Percentiles rank a stretch among this genome's conserved stretches.
phyloP scores from a whole-genome alignment of 441 rosid genomes.

The Pelargonium cotyledonis region DNA sequence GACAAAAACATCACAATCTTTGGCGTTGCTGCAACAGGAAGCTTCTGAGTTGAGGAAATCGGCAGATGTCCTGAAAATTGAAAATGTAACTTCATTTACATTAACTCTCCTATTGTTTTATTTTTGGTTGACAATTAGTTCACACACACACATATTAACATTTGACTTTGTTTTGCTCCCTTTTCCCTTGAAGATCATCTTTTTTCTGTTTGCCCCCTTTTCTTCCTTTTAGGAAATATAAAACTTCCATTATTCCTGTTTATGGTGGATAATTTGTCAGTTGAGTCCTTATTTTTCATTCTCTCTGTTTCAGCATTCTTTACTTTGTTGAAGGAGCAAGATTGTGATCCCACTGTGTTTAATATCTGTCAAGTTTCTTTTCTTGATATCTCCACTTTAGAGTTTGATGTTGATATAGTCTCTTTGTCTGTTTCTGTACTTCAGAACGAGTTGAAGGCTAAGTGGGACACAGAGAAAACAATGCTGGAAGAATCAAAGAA shows the following conservation, averaged over 20 bases:
- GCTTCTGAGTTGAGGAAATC: constrained; percentile 61
- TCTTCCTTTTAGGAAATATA: too few relatives aligned
- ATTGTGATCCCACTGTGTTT: too few relatives aligned
- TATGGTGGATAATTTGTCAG: too few relatives aligned
- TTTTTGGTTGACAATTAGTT: neutral
- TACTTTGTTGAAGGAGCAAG: too few relatives aligned
- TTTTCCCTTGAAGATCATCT: too few relatives aligned
- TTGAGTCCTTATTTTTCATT: too few relatives aligned
- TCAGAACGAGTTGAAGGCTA: constrained; percentile 63
- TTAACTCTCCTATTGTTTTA: neutral
- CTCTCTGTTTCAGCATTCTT: too few relatives aligned
- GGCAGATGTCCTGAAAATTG: constrained; percentile 48
- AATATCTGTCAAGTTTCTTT: too few relatives aligned
- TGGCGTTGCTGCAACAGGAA: constrained; percentile 67
- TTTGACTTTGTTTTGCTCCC: neutral
- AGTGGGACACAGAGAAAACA: constrained; percentile 61
- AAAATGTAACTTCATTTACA: constrained; percentile 48
- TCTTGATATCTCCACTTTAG: neutral
- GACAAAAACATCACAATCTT: constrained; percentile 74
- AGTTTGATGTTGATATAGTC: neutral
- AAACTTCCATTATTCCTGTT: too few relatives aligned
- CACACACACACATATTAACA: neutral
- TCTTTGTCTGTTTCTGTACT: constrained; percentile 17
- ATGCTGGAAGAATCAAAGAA: constrained; percentile 54
- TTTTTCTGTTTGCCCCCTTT: too few relatives aligned